Percentiles rank a stretch among this genome's conserved stretches.
Conservation (phyloP, 176 grass and related monocot species). For the Canna indica region DNA sequence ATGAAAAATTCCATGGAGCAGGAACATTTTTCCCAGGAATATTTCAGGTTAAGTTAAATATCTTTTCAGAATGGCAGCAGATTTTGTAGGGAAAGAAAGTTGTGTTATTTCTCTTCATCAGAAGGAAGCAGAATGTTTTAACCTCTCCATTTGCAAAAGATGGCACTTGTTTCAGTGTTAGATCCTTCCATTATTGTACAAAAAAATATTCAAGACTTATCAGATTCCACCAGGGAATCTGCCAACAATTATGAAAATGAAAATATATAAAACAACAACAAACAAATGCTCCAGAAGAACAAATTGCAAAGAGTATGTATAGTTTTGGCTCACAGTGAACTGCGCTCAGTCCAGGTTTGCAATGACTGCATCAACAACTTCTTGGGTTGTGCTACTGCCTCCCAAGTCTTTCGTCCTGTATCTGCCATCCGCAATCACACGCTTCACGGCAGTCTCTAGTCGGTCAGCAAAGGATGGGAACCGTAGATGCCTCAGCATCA, state of each 20-base stretch:
- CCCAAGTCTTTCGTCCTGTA: constrained; percentile 78
- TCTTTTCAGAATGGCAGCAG: no score
- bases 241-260: neutral
- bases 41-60: no score
- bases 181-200: neutral
- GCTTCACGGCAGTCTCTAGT: constrained; percentile 69
- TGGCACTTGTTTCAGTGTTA: neutral
- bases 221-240: neutral
- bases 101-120: no score
- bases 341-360: constrained; percentile 46
- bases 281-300: no score
- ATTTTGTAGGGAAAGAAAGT: no score
- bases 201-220: neutral
- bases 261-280: neutral
- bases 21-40: no score
- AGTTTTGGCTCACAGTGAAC: neutral
- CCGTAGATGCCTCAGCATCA: constrained; percentile 89
- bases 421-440: constrained; percentile 46
- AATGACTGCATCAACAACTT: constrained; percentile 74
- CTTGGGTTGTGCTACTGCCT: constrained; percentile 70
- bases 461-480: constrained; percentile 90
- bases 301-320: neutral
- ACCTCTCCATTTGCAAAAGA: neutral
- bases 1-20: no score
- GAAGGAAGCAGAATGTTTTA: no score